Evolutionary conservation across 2,329 filamentous ascomycete species (phyloP), one percentile per base, ranked within the genome.

Genomic region (Monilinia polystroma): DNA sequence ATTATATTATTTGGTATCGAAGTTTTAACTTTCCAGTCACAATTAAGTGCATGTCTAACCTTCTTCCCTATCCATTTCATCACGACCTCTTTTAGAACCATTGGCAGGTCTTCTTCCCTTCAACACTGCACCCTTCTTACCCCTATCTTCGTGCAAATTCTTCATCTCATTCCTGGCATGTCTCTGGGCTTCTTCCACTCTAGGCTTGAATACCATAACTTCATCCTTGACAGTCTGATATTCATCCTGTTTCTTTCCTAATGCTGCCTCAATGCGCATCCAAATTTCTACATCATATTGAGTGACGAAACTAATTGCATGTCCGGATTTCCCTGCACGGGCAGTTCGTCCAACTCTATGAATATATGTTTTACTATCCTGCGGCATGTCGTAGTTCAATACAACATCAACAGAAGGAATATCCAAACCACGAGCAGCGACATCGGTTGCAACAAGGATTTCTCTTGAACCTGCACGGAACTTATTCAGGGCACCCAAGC

Each of bases 381-480:
- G 85, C 0, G 93, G 92, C 2, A 97, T 80, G 74, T 97, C 93
- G 71, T 89, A 91, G 79, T 97, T 97, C 71, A 97, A 78, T 2
- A 97, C 91, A 0, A 94, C 80, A 71, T 96, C 92, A 16, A 97
- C 93, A n/a, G 87, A 90, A 16, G 93, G 93, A 57, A 97, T 96
- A 81, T 97, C 93, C 8, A 97, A 83, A 83, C 93, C 94, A 76
- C 93, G 88, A 0, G 93, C 91, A 1, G 93, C 93, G n/a, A 97
- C 92, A 77, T 97, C 93, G 0, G 93, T 97, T 14, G 93, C 93
- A 4, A 97, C 90, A 4, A 99, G 85, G 51, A 99, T 94, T 71
- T 96, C 87, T 53, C 93, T 84, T n/a, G 85, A 86, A 10, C 89
- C 87, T 3, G 90, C 83, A 65, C 90, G 88, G 83, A 99, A 98